phyloP scores from a whole-genome alignment of 345 rosid species.

The Eucalyptus fibrosa region DNA sequence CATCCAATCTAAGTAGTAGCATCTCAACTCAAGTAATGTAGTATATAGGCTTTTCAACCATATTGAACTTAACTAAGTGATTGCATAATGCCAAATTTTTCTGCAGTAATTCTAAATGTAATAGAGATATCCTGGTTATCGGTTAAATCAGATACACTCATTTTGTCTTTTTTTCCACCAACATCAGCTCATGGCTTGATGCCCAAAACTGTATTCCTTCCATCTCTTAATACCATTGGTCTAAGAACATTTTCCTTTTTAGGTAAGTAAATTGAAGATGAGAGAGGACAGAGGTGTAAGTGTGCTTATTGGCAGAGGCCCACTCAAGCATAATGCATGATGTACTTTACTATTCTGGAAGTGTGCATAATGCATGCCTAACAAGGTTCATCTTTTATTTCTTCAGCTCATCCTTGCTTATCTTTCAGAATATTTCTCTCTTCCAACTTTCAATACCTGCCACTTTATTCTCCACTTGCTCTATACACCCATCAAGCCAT shows the following conservation, averaged over 20 bases:
- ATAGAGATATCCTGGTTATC: not conserved
- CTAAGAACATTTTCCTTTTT: not conserved
- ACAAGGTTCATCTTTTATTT: not conserved
- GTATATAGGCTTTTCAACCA: not conserved
- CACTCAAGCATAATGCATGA: not conserved
- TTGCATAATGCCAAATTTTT: not conserved
- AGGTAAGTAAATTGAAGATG: not conserved
- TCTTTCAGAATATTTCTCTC: not conserved
- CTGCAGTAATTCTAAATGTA: not conserved
- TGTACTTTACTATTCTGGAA: not conserved
- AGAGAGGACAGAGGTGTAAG: not conserved
- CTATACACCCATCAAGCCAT: not conserved
- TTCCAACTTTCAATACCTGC: not conserved
- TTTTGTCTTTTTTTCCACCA: not conserved
- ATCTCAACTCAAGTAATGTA: not conserved
- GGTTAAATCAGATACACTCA: not conserved
- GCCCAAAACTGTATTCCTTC: not conserved
- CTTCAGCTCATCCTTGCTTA: not conserved
- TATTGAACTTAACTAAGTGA: not conserved
- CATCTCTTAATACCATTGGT: not conserved
- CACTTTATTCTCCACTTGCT: not conserved
- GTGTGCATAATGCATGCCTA: not conserved
- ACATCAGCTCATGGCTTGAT: not conserved
- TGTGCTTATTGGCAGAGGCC: not conserved
- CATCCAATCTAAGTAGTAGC: not conserved